phyloP scores from a whole-genome alignment of 768 basidiomycete species.

The Termitomyces sp. region DNA sequence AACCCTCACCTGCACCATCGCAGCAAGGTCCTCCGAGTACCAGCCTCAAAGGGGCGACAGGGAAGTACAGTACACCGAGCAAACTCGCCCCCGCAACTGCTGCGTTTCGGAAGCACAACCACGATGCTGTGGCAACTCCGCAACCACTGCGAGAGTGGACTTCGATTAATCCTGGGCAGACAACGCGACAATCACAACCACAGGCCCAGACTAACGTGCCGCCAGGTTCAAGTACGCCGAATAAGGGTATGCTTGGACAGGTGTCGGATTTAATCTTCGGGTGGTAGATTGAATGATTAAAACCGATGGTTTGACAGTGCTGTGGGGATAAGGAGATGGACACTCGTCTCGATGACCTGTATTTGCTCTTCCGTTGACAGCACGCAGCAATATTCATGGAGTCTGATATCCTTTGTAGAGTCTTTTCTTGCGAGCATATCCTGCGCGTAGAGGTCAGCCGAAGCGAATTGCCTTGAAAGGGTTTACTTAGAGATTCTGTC shows the following conservation, averaged over 20 bases:
- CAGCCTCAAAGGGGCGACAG: slow-evolving; percentile 17
- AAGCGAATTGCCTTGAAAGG: neutral
- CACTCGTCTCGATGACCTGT: too few species aligned
- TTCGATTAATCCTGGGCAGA: slow-evolving; percentile 8
- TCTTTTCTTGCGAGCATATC: neutral
- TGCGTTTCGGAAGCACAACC: slow-evolving; percentile 53
- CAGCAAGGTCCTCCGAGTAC: slow-evolving; percentile 5
- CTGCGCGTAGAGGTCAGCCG: neutral
- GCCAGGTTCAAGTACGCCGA: slow-evolving; percentile 25
- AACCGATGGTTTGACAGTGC: neutral
- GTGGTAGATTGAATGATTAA: slow-evolving; percentile 41
- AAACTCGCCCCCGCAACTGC: slow-evolving; percentile 66
- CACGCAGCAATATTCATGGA: neutral
- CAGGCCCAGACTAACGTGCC: slow-evolving; percentile 6
- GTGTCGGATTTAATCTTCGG: slow-evolving; percentile 79
- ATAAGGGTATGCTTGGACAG: slow-evolving; percentile 63
- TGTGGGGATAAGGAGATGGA: neutral
- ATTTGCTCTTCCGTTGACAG: neutral
- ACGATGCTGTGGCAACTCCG: slow-evolving; percentile 18
- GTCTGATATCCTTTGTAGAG: neutral
- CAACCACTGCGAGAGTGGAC: slow-evolving; percentile 20
- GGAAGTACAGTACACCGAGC: slow-evolving; percentile 63
- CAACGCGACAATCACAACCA: slow-evolving; percentile 9
- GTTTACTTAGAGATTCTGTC: too few species aligned
- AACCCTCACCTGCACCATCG: slow-evolving; percentile 21